A percentile compares a stretch with the other conserved stretches of the same genome.
These are phyloP conservation scores for Coemansia sp. DNA, from an alignment of 192 early-diverging fungal genomes.

Conservation along the genomic window DNA sequence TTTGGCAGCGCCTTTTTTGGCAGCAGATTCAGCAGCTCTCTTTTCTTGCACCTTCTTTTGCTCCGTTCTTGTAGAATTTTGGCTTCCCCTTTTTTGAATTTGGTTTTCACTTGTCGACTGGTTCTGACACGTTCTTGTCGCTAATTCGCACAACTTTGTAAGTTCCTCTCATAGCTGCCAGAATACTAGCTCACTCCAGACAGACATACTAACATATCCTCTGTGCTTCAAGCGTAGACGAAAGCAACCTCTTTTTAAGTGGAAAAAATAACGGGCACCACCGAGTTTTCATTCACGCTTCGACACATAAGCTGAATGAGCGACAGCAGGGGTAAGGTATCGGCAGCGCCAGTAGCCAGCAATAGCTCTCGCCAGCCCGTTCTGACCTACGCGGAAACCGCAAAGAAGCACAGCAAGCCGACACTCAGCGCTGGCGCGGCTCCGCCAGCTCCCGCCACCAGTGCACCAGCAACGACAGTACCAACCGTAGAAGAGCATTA, in stretches of 20 bases:
- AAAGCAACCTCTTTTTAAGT: neutral
- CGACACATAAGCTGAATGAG: neutral
- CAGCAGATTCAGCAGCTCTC: neutral
- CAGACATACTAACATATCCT: neutral
- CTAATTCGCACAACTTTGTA: neutral
- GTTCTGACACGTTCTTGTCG: neutral
- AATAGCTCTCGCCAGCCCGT: neutral
- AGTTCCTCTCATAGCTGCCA: neutral
- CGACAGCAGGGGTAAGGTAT: neutral
- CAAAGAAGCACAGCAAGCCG: neutral
- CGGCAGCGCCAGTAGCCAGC: neutral
- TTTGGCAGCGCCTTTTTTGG: slow-evolving; percentile 9
- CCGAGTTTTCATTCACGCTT: neutral
- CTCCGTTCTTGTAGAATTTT: neutral
- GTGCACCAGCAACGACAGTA: neutral
- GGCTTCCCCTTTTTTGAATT: neutral
- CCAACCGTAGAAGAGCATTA: slow-evolving; percentile 16
- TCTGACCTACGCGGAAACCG: neutral
- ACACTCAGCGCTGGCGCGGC: neutral
- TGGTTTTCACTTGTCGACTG: slow-evolving; percentile 3
- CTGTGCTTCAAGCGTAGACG: neutral
- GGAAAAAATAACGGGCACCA: neutral
- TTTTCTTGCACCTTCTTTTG: neutral
- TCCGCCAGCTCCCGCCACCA: neutral
- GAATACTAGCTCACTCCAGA: neutral